A percentile compares a stretch with the other conserved stretches of the same genome.
Conservation (phyloP, 345 rosid species). For the Arabidopsis suecica region DNA sequence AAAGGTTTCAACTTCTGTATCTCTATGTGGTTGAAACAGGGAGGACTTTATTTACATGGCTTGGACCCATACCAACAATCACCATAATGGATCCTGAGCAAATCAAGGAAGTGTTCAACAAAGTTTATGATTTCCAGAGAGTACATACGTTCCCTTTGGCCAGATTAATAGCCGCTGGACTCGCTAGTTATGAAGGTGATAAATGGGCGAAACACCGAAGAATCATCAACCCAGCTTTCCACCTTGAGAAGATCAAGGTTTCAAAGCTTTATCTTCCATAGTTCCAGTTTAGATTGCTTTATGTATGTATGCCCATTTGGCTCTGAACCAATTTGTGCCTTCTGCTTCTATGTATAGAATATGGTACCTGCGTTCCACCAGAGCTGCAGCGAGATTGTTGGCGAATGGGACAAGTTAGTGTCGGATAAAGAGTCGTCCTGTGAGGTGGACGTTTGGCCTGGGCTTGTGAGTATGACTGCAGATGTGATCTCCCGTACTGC, state of each 20-base stretch:
- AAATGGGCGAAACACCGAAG: constrained; percentile 54
- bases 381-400: constrained; percentile 43
- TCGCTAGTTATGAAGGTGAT: constrained; percentile 41
- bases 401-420: constrained; percentile 40
- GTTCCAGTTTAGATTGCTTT: too few relatives aligned
- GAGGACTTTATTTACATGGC: constrained; percentile 49
- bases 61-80: constrained; percentile 52
- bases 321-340: neutral
- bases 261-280: too few relatives aligned
- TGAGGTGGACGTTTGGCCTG: constrained; percentile 54
- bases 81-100: constrained; percentile 51
- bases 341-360: constrained; percentile 24
- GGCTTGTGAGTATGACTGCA: constrained; percentile 44
- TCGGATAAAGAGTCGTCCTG: constrained; percentile 25
- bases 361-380: constrained; percentile 48
- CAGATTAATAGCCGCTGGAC: constrained; percentile 41
- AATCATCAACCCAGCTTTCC: constrained; percentile 58
- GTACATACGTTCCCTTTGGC: constrained; percentile 7
- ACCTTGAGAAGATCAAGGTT: constrained; percentile 53
- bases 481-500: constrained; percentile 60
- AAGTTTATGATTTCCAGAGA: constrained; percentile 47
- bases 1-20: neutral
- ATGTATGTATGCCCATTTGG: neutral
- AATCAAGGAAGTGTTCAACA: constrained; percentile 48
- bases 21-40: constrained; percentile 43